Percentiles rank a stretch among this genome's conserved stretches.
These are phyloP conservation scores for Melocanna baccifera DNA, from an alignment of 176 grass and related monocot genomes.

Conservation along the genomic window DNA sequence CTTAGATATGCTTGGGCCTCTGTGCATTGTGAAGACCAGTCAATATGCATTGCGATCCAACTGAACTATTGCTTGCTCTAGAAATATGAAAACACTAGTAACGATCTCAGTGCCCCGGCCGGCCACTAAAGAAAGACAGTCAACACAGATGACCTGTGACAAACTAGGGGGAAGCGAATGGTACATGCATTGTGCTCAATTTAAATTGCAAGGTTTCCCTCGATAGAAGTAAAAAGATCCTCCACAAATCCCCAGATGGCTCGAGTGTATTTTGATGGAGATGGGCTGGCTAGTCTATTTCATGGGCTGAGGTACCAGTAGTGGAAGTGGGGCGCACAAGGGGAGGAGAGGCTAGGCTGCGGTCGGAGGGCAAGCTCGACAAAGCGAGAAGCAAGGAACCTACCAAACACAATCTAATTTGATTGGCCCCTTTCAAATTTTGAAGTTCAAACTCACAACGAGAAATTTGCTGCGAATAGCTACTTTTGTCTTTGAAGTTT, in stretches of 20 bases:
- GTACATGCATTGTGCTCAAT: neutral
- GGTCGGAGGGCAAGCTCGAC: no score
- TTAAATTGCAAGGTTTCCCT: neutral
- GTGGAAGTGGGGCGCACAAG: no score
- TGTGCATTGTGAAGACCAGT: no score
- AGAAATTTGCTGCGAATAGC: no score
- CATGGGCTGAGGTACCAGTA: no score
- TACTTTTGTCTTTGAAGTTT: no score
- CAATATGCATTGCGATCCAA: neutral
- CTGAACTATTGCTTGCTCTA: neutral
- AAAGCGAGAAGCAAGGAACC: no score
- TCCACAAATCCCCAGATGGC: conserved; percentile 26
- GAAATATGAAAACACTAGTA: neutral
- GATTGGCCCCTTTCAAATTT: no score
- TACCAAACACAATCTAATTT: no score
- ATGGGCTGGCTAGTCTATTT: neutral
- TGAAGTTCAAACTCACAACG: no score
- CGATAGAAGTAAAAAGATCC: conserved; percentile 28
- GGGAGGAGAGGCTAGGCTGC: no score
- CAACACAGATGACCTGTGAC: neutral
- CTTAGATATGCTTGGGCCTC: no score
- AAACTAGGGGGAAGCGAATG: neutral
- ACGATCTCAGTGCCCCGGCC: neutral
- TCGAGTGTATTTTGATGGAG: conserved; percentile 12
- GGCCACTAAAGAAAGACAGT: neutral